Percentiles rank a stretch among this genome's conserved stretches.
These are phyloP conservation scores for Bryoerythrophyllum caledonicum DNA, from an alignment of 225 moss, liverwort and hornwort genomes.

Conservation along the genomic window DNA sequence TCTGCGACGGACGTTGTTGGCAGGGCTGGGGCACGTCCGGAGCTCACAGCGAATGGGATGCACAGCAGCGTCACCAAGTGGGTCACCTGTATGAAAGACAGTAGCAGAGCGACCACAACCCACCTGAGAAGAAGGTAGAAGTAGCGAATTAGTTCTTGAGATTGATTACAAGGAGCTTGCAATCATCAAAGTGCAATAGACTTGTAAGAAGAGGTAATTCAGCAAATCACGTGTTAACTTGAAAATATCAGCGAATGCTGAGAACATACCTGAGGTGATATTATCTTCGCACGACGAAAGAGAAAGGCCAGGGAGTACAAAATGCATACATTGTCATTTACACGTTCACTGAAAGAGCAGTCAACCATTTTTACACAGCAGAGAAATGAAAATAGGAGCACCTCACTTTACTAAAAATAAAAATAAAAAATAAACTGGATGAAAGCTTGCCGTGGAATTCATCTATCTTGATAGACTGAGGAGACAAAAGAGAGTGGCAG, in stretches of 20 bases:
- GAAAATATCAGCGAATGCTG: conserved; percentile 8
- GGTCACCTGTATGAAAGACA: conserved; percentile 37
- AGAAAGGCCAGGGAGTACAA: neutral
- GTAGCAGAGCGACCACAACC: conserved; percentile 19
- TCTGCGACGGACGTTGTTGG: neutral
- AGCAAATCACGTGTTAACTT: neutral
- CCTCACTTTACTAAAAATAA: conserved; percentile 19
- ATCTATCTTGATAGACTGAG: too few species aligned
- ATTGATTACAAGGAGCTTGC: neutral
- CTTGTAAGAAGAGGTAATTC: neutral
- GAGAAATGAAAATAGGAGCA: conserved; percentile 16
- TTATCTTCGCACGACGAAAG: conserved; percentile 6
- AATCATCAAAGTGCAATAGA: conserved; percentile 7
- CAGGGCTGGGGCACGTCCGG: neutral
- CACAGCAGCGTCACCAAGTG: conserved; percentile 31
- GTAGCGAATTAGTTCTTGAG: neutral
- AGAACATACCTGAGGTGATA: conserved; percentile 2
- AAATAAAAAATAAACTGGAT: too few species aligned
- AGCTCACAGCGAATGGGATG: conserved; percentile 28
- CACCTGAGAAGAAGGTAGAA: neutral
- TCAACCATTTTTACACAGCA: conserved; percentile 9
- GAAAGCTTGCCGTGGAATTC: too few species aligned
- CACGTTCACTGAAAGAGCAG: neutral
- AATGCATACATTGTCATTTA: neutral
- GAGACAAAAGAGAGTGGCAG: too few species aligned